A percentile compares a stretch with the other conserved stretches of the same genome.
These are phyloP conservation scores for Leccinum fibrillosum DNA, from an alignment of 768 basidiomycete genomes.

Conservation along the genomic window DNA sequence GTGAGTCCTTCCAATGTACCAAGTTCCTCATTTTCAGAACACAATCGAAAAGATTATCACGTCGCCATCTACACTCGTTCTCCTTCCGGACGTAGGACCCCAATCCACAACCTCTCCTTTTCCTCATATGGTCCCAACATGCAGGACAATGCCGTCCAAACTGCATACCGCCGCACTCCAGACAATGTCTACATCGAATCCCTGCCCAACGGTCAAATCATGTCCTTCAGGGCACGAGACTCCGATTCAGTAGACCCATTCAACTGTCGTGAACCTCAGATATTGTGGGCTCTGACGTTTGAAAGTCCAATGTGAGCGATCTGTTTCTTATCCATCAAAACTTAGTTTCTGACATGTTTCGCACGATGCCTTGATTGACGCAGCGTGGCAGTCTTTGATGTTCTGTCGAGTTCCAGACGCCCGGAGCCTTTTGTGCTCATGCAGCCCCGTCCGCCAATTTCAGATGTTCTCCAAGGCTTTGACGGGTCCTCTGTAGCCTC, in stretches of 20 bases:
- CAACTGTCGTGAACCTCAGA: conserved; percentile 32
- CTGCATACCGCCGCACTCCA: conserved; percentile 68
- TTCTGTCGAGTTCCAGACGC: conserved; percentile 47
- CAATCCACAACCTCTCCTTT: conserved; percentile 80
- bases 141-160: conserved; percentile 71
- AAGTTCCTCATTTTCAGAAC: conserved; percentile 2
- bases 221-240: conserved; percentile 59
- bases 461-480: conserved; percentile 61
- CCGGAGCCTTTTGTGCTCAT: conserved; percentile 76
- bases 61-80: conserved; percentile 74
- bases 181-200: conserved; percentile 83
- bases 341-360: not conserved
- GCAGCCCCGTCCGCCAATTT: conserved; percentile 77
- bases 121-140: conserved; percentile 93
- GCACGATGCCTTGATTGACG: not conserved
- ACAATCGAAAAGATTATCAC: conserved; percentile 68
- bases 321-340: not conserved
- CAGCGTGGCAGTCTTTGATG: conserved; percentile 84
- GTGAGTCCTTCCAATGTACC: conserved; percentile 34
- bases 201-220: conserved; percentile 72
- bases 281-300: conserved; percentile 61
- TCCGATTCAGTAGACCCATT: conserved; percentile 27
- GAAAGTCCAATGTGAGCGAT: conserved; percentile 61
- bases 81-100: conserved; percentile 35
- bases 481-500: conserved; percentile 36